Evolutionary conservation across 2,329 filamentous ascomycete genomes (phyloP).

Genomic region (Trichoderma koningii): DNA sequence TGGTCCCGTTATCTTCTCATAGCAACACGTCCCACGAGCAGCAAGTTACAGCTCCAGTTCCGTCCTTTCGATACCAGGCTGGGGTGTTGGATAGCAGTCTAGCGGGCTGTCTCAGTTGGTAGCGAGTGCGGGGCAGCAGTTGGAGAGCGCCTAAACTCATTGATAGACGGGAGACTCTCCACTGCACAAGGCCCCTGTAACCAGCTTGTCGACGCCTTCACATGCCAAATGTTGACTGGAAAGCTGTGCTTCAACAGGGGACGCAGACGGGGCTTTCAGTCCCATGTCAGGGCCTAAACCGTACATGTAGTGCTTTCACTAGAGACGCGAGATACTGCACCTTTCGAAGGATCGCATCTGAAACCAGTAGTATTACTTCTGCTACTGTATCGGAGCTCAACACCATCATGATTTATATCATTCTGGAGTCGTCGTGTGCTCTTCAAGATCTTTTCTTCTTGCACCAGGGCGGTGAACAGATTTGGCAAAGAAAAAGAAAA

Average conservation of each 20-base stretch:
- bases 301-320: too few species aligned
- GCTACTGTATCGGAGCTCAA: too few species aligned
- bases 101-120: slow-evolving; percentile 2
- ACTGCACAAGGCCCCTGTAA: slow-evolving; percentile 12
- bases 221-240: neutral
- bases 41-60: too few species aligned
- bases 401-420: too few species aligned
- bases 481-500: neutral
- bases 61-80: too few species aligned
- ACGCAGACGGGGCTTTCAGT: too few species aligned
- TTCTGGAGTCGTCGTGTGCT: neutral
- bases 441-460: neutral
- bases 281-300: too few species aligned
- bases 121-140: slow-evolving; percentile 15
- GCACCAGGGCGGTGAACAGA: slow-evolving; percentile 11
- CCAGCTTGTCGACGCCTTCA: neutral
- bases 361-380: too few species aligned
- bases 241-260: neutral
- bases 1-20: too few species aligned
- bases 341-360: neutral
- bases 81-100: neutral
- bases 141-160: slow-evolving; percentile 2
- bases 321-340: neutral
- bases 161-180: neutral
- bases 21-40: too few species aligned